Base-by-base conservation (phyloP, 768 basidiomycete species). In the Mycena olivaceomarginata region DNA sequence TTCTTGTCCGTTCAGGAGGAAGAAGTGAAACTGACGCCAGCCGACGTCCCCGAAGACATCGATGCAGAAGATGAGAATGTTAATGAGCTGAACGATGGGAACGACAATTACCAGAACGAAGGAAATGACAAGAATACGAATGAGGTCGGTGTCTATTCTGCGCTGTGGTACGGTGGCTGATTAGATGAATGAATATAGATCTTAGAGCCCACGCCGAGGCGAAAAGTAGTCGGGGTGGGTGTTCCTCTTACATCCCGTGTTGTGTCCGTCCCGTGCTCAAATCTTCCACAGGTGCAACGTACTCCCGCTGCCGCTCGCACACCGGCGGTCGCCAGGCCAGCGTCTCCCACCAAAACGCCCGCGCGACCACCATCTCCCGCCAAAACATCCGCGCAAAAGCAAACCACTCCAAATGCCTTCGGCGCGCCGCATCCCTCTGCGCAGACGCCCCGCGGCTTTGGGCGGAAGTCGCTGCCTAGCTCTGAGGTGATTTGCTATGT, bases 81-180 rank as follows among this genome's bases (percentile, higher is more conserved):
- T 8, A 81, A 83, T 5, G 85, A 86, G 39, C 83, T 82, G 15
- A 82, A 84, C 4, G 78, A 85, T n/a, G 81, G 80, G 16, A 41
- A 65, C 57, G 80, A 80, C 18, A 82, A 82, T 16, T 18, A 51
- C 48, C 83, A 83, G 20, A 82, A 84, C 5, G 78, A 85, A n/a
- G 82, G 80, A 16, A 41, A 65, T 53, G 80, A 80, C n/a, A 82
- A 81, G 16, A 18, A 53, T 31, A 31, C 31, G 53, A 53, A 5
- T 9, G 81, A 82, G 22, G 76, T 80, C 16, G 22, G 39, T 10
- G 8, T 63, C 9, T 18, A 10, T 56, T 62, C 31, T 15, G 56
- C 25, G 8, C 53, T 20, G 8, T 22, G 18, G n/a, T n/a, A 25
- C 9, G 25, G 22, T 25, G 22, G 56, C 25, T 57, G 13, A 57